Percentiles rank a stretch among this genome's conserved stretches.
phyloP scores from a whole-genome alignment of 495 filamentous ascomycete genomes.

The Apodospora peruviana region DNA sequence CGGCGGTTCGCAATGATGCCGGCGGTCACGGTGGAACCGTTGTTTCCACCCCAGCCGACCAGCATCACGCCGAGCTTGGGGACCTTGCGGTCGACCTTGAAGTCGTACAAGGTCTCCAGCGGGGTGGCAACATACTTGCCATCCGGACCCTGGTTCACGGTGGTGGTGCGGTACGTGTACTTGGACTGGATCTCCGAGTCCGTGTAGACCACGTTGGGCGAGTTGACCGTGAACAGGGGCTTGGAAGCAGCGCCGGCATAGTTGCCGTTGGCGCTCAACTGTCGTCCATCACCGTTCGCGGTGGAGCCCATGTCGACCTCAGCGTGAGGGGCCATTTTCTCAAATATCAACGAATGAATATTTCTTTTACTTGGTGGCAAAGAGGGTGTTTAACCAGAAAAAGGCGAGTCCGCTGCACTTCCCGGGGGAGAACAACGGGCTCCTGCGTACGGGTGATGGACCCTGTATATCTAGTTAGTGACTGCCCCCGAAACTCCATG shows the following conservation, averaged over 20 bases:
- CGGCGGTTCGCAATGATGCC: constrained; percentile 95
- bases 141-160: constrained; percentile 62
- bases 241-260: constrained; percentile 23
- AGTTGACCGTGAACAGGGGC: constrained; percentile 78
- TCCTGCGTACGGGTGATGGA: constrained; percentile 96
- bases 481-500: background rate
- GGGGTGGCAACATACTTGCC: constrained; percentile 81
- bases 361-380: constrained; percentile 18
- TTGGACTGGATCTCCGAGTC: constrained; percentile 83
- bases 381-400: constrained; percentile 49
- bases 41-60: constrained; percentile 98
- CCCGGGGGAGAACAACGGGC: constrained; percentile 88
- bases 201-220: constrained; percentile 89
- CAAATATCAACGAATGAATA: constrained; percentile 1
- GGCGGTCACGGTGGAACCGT: constrained; percentile 93
- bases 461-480: constrained; percentile 39
- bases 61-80: constrained; percentile 96
- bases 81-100: constrained; percentile 92
- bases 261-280: constrained; percentile 34
- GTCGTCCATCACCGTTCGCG: constrained; percentile 69
- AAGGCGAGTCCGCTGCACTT: constrained; percentile 74
- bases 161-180: constrained; percentile 94
- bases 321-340: constrained; percentile 89
- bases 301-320: constrained; percentile 59
- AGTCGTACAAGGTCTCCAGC: constrained; percentile 87